Evolutionary conservation across 306 rosid genomes (phyloP).

Genomic region (Pyrus communis): DNA sequence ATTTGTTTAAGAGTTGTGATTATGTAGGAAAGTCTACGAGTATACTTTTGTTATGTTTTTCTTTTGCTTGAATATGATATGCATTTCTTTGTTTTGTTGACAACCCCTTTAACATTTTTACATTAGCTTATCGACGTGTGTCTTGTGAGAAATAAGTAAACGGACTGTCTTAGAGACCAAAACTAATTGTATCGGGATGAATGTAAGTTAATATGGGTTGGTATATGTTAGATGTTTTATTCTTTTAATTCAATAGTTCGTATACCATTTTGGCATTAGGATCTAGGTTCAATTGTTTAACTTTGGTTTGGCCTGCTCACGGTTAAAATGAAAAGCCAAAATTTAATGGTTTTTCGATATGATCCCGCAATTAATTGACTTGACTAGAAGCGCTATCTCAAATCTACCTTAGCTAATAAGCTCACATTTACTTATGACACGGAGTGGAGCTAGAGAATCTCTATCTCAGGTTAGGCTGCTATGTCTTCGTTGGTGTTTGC

Average conservation of each 20-base stretch:
- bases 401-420: neutral
- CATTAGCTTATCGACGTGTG: no score
- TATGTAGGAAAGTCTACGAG: no score
- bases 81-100: neutral
- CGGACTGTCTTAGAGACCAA: neutral
- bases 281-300: neutral
- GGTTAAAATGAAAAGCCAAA: neutral
- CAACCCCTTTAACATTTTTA: neutral
- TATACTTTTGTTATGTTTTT: neutral
- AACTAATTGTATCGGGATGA: neutral
- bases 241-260: neutral
- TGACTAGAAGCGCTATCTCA: neutral
- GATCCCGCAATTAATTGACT: neutral
- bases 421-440: neutral
- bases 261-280: neutral
- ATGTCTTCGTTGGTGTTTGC: neutral
- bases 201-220: neutral
- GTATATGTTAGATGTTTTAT: neutral
- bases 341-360: neutral
- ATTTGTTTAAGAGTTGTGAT: neutral
- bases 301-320: neutral
- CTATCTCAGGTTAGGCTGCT: neutral
- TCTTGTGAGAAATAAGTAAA: neutral
- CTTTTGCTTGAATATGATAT: neutral
- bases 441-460: neutral